These are phyloP conservation scores for Clonostachys byssicola DNA, from an alignment of 2,329 filamentous ascomycete genomes.

Conservation along the genomic window DNA sequence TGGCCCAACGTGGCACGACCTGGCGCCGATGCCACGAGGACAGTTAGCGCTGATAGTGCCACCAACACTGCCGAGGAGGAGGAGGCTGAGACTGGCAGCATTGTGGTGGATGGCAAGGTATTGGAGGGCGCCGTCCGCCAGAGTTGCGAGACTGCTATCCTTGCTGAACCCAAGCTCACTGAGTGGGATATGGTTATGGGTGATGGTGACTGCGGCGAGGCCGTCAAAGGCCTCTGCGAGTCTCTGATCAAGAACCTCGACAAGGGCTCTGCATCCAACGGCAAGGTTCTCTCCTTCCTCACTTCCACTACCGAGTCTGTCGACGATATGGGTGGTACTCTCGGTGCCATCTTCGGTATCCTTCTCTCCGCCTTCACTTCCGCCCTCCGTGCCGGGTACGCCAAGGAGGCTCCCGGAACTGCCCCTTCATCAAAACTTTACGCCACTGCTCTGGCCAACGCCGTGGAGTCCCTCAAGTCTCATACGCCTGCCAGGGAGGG, in stretches of 20 bases:
- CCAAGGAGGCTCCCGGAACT: neutral
- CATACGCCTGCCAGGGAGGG: constrained; percentile 18
- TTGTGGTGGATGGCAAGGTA: constrained; percentile 16
- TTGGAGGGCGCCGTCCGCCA: constrained; percentile 15
- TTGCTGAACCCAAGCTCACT: constrained; percentile 21
- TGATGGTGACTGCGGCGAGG: constrained; percentile 17
- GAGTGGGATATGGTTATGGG: constrained; percentile 26
- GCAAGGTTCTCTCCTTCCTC: constrained; percentile 21
- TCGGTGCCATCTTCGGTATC: constrained; percentile 24
- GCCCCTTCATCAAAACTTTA: constrained; percentile 5
- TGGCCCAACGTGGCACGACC: constrained; percentile 33
- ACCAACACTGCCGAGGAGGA: neutral
- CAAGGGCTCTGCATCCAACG: constrained; percentile 15
- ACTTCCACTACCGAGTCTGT: constrained; percentile 41
- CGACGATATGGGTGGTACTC: constrained; percentile 29
- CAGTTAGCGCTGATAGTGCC: neutral
- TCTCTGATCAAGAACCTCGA: constrained; percentile 19
- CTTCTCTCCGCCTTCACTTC: constrained; percentile 38
- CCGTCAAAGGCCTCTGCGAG: constrained; percentile 17
- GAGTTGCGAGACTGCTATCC: constrained; percentile 25
- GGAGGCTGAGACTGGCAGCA: neutral
- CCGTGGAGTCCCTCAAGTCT: constrained; percentile 12
- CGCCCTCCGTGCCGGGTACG: constrained; percentile 9
- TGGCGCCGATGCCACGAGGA: neutral
- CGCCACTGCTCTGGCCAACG: constrained; percentile 10